Evolutionary conservation across 176 grass and related monocot species (phyloP), one percentile per base, ranked within the genome.

Genomic region (Oryza coarctata): DNA sequence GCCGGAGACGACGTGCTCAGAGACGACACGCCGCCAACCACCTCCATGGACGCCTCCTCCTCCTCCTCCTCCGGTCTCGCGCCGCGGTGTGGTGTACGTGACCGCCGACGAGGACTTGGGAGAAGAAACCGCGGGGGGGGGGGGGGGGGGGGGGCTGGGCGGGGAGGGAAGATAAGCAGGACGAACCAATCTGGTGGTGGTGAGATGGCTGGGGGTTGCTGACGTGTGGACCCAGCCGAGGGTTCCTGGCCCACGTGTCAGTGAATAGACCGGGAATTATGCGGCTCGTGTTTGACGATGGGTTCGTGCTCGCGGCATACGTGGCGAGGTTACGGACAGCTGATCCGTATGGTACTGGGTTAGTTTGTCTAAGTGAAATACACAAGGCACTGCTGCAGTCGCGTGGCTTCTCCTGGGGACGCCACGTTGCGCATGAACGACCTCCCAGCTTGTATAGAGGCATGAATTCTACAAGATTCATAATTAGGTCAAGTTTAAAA

Each of bases 1-100:
- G 84, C 27, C 22, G 86, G 80, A 40, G 45, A 49, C 0, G 45
- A 49, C 15, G 45, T 5, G 14, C 89, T 83, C 65, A 87, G 84
- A 33, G 84, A 82, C 33, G 84, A 82, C 43, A 88, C 74, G 76
- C 90, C 88, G 49, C 63, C 88, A 67, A 81, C 77, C 63, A 90
- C 82, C 78, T 93, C 93, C 90, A 95, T 95, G 62, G 78, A 5
- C 67, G 71, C 38, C 79, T 29, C 30, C 22, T 31, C 34, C 36
- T 70, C 25, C 50, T 52, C 49, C 49, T 52, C 49, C 22, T 55
- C 50, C 50, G 50, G 55, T 1, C 0, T 60, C 55, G 9, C 20
- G 55, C 2, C 8, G 55, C 55, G 0, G 62, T 72, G 71, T 65
- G 79, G 73, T 68, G 66, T 52, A 43, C 9, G 1, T 73, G 55